A percentile compares a stretch with the other conserved stretches of the same genome.
phyloP scores from a whole-genome alignment of 2,329 filamentous ascomycete genomes.

The Arachnopeziza araneosa region DNA sequence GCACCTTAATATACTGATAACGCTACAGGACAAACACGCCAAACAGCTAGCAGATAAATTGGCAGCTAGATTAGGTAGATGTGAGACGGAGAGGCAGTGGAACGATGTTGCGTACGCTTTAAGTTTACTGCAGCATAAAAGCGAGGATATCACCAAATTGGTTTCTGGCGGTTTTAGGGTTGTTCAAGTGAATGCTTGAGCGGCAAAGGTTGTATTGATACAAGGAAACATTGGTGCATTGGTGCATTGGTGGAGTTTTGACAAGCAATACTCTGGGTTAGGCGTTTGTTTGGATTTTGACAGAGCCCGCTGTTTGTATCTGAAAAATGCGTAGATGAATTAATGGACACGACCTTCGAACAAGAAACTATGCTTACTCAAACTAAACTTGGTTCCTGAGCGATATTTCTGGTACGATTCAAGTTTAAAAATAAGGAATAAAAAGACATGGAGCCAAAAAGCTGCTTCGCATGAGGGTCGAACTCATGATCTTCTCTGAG shows the following conservation, averaged over 20 bases:
- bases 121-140: conserved; percentile 85
- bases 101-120: conserved; percentile 94
- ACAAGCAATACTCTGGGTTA: neutral
- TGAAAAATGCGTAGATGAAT: neutral
- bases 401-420: too few species aligned
- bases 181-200: conserved; percentile 45
- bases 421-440: too few species aligned
- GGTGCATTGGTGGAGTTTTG: neutral
- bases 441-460: neutral
- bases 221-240: neutral
- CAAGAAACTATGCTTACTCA: neutral
- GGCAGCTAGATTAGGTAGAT: conserved; percentile 76
- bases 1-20: neutral
- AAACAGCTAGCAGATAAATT: conserved; percentile 91
- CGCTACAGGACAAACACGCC: conserved; percentile 87
- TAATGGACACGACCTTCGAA: neutral
- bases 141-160: conserved; percentile 78
- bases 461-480: conserved; percentile 4
- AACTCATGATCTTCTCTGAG: conserved; percentile 7
- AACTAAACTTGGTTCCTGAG: too few species aligned
- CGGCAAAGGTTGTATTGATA: neutral
- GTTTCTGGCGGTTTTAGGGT: conserved; percentile 72
- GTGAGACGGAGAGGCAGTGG: conserved; percentile 93
- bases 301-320: neutral
- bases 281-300: neutral